Conservation (phyloP, 1,139 yeast species). For the Zygoascus hellenicus region DNA sequence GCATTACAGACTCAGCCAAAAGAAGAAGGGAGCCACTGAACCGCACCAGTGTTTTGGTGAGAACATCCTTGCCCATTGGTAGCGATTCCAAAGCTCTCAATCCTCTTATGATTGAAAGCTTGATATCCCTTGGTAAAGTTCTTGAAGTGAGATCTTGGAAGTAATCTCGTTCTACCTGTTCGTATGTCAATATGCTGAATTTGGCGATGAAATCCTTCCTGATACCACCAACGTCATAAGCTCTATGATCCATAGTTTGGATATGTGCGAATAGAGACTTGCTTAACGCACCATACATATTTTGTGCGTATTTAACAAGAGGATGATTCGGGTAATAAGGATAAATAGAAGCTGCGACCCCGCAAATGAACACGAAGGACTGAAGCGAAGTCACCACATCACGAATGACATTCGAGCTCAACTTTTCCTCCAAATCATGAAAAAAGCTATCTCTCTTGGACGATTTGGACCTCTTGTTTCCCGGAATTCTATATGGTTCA, state of each 20-base stretch:
- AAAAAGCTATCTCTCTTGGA: constrained; percentile 1
- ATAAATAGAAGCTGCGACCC: constrained; percentile 42
- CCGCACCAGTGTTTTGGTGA: constrained; percentile 13
- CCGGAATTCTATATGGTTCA: constrained; percentile 1
- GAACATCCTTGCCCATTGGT: constrained; percentile 16
- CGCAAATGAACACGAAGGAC: constrained; percentile 19
- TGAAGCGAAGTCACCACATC: constrained; percentile 37
- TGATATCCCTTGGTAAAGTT: constrained; percentile 10
- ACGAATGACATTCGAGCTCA: constrained; percentile 26
- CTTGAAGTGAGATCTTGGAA: constrained; percentile 11
- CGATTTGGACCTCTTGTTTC: neutral
- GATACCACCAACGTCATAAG: constrained; percentile 23
- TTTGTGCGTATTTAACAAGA: constrained; percentile 41
- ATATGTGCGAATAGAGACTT: constrained; percentile 26
- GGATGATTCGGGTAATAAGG: constrained; percentile 45
- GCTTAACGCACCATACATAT: constrained; percentile 33
- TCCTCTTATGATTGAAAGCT: constrained; percentile 22
- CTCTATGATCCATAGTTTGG: constrained; percentile 18
- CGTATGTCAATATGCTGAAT: constrained; percentile 16
- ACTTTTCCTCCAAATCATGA: constrained; percentile 1
- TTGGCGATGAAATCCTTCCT: constrained; percentile 22
- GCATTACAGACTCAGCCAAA: constrained; percentile 14
- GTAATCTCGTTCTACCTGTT: constrained; percentile 17
- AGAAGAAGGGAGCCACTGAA: constrained; percentile 14
- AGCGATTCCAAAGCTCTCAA: constrained; percentile 17